phyloP scores from a whole-genome alignment of 306 rosid genomes.

The Cucurbita pepo region DNA sequence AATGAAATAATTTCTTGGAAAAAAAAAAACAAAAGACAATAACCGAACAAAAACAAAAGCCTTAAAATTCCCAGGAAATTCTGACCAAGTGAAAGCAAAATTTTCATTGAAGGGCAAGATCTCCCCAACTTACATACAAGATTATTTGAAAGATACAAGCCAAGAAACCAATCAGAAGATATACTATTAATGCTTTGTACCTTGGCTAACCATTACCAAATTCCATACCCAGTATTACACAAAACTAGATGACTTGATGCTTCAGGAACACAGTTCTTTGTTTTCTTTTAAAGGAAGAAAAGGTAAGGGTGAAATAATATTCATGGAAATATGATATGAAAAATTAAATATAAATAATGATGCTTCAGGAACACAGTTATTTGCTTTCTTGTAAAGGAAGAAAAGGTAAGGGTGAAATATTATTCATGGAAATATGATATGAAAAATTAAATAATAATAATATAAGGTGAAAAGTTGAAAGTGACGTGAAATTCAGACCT shows the following conservation, averaged over 20 bases:
- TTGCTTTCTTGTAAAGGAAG: background rate
- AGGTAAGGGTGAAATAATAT: background rate
- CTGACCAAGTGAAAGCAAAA: background rate
- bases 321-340: background rate
- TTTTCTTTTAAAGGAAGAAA: background rate
- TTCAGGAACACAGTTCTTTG: background rate
- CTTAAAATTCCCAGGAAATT: background rate
- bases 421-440: background rate
- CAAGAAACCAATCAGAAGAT: background rate
- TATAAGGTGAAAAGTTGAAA: background rate
- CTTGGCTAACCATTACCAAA: background rate
- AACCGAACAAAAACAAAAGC: background rate
- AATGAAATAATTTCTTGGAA: background rate
- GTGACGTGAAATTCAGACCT: slow-evolving; percentile 35
- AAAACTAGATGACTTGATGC: background rate
- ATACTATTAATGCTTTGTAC: background rate
- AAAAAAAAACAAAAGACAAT: background rate
- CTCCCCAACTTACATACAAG: background rate
- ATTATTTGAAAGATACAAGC: background rate
- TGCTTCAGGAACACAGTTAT: background rate
- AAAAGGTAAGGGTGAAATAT: background rate
- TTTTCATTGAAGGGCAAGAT: background rate
- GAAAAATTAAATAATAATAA: background rate
- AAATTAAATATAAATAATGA: background rate
- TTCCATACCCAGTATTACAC: background rate